Evolutionary conservation across 768 basidiomycete species (phyloP), one percentile per base, ranked within the genome.

Genomic region (Dioszegia hungarica): DNA sequence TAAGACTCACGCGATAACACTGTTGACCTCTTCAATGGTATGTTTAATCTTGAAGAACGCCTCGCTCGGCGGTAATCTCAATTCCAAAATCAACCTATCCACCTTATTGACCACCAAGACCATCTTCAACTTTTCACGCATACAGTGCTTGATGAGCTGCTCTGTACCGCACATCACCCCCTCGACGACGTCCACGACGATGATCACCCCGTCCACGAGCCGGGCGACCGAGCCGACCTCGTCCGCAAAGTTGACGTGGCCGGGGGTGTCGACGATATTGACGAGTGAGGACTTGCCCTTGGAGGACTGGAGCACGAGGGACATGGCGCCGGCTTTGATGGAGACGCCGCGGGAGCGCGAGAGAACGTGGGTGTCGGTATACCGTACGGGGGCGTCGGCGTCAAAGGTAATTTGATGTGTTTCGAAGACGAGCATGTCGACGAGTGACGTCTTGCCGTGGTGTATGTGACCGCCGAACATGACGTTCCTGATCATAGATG

Each of bases 41-140:
- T 98, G 94, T 76, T 90, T 94, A 64, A 99, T 90, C 81, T 99
- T 99, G 80, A 93, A 97, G 80, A 90, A 99, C 0, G 95, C 95
- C 68, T 99, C 95, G 38, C 86, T 79, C 53, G 95, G 95, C 70
- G 93, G 93, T 71, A 99, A 86, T 43, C 95, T 86, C 56, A 99
- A 81, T 78, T 99, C 95, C 54, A 99, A 84, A 61, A 98, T 97
- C 48, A 99, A 83, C 54, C 95, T 83, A 78, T 99, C 95, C 70
- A 99, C 86, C 81, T 99, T 99, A 81, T 99, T 99, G 62, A 99
- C 83, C 31, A 99, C 86, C 43, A 99, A 83, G 8, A 88, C 90
- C 60, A 92, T 87, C 80, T 89, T 87, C 69, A 92, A 79, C 54
- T 84, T 83, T 78, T 98, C 90, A 79, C 89, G 88, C 19, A 98